phyloP scores from a whole-genome alignment of 306 rosid species.

The Cercis canadensis region DNA sequence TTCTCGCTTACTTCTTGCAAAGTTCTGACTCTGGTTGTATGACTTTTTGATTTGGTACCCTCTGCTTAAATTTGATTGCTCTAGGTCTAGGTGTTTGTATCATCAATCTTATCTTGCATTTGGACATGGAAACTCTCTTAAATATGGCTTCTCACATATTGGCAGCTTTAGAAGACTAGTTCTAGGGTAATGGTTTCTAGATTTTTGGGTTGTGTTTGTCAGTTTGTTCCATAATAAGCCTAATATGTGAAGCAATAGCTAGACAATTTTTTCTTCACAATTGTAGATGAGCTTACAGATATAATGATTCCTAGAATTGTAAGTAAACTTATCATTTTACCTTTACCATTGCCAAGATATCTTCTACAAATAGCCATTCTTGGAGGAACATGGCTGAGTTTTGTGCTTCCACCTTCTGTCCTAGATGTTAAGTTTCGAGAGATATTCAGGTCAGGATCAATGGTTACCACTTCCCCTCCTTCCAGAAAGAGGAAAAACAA shows the following conservation, averaged over 20 bases:
- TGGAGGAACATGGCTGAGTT: not conserved
- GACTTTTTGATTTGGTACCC: not conserved
- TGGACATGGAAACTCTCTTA: slow-evolving; percentile 19
- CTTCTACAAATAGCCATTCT: not conserved
- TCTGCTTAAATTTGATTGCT: not conserved
- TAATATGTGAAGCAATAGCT: slow-evolving; percentile 13
- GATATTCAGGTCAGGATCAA: not conserved
- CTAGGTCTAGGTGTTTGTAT: slow-evolving; percentile 15
- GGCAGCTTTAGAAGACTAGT: not conserved
- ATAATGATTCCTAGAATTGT: slow-evolving; percentile 8
- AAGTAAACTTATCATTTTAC: slow-evolving; percentile 15
- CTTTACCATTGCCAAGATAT: not conserved
- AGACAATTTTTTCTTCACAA: slow-evolving; percentile 8
- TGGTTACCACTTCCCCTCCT: not conserved
- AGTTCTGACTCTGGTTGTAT: not conserved
- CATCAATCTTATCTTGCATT: slow-evolving; percentile 17
- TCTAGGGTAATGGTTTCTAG: slow-evolving; percentile 9
- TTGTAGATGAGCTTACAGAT: not conserved
- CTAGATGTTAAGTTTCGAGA: not conserved
- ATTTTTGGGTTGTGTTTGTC: slow-evolving; percentile 14
- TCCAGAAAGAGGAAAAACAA: not conserved
- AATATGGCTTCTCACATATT: not conserved
- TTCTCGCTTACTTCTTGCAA: slow-evolving; percentile 9
- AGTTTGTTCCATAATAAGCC: not conserved
- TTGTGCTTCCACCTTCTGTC: slow-evolving; percentile 5